Base-by-base conservation (phyloP, 345 rosid genomes). In the Passiflora organensis region DNA sequence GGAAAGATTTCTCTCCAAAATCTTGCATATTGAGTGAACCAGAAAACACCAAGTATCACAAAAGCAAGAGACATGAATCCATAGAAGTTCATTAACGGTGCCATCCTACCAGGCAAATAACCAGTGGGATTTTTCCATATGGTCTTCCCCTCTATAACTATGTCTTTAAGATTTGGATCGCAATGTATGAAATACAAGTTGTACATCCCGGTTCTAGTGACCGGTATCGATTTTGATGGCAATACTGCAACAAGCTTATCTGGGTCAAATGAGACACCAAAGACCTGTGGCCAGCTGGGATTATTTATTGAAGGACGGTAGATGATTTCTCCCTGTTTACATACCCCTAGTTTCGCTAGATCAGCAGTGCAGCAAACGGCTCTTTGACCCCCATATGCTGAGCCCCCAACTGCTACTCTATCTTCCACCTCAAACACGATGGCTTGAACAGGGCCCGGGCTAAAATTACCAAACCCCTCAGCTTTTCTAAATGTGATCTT, bases 311-410 rank as follows among this genome's bases (percentile, higher is more conserved):
- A 93, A 48, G 88, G 95, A n/a, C 82, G 96, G 66, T 79, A 67
- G 64, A 93, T 93, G 66, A 89, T 72, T 45, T 80, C 89, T 32
- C 99, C 97, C 46, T 77, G 78, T 0, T 58, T 41, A 66, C 99
- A 93, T 15, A 73, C 91, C 39, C 97, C 97, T 53, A 89, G 68
- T 72, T 86, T 93, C 0, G 97, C 91, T 37, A 89, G 81, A 82
- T 93, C 97, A 23, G 85, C 75, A 0, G 97, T 86, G 76, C 96
- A 93, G 55, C 97, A 86, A 42, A 93, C 79, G 51, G 99, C 97
- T 71, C 95, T 89, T 70, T 86, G 97, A 41, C 99, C 99, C 6
- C 99, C 99, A 71, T 89, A 89, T 48, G 91, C 99, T 0, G 97
- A 93, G 53, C 99, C 97, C 23, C 99, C 97, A 49, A 93, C 76